Evolutionary conservation across 1,139 yeast genomes (phyloP).

Genomic region (Saccharomyces hybrid): DNA sequence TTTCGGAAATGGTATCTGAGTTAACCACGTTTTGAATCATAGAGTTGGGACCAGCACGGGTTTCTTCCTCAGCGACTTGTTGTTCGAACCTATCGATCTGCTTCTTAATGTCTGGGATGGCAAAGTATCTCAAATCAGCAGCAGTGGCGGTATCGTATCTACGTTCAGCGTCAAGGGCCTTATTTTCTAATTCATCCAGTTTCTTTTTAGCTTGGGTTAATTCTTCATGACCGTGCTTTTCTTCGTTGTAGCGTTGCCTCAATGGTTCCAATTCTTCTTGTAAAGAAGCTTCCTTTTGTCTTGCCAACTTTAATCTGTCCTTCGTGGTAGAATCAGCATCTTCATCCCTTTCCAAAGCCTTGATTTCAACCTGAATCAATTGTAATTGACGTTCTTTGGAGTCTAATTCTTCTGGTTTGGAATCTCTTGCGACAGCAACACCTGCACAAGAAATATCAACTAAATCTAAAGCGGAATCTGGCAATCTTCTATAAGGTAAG

Average conservation of each 20-base stretch:
- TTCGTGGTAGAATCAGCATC: conserved; percentile 81
- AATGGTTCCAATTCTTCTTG: conserved; percentile 82
- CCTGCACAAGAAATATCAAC: conserved; percentile 96
- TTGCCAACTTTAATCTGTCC: conserved; percentile 75
- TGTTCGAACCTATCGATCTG: conserved; percentile 69
- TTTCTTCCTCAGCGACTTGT: conserved; percentile 68
- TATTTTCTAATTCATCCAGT: conserved; percentile 83
- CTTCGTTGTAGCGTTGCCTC: conserved; percentile 77
- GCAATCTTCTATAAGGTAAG: conserved; percentile 88
- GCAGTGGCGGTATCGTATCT: conserved; percentile 93
- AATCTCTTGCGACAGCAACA: conserved; percentile 96
- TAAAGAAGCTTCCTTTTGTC: conserved; percentile 69
- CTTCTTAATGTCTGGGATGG: conserved; percentile 83
- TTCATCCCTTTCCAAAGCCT: conserved; percentile 92
- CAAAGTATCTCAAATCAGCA: conserved; percentile 93
- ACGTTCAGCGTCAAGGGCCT: conserved; percentile 95
- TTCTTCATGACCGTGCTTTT: conserved; percentile 86
- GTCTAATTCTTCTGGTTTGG: conserved; percentile 95
- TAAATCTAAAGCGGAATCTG: conserved; percentile 95
- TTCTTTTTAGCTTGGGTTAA: conserved; percentile 82
- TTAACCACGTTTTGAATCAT: conserved; percentile 86
- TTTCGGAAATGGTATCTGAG: conserved; percentile 88
- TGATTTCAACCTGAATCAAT: conserved; percentile 86
- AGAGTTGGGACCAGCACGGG: conserved; percentile 51
- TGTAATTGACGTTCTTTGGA: conserved; percentile 87